Conservation (phyloP, 2,329 filamentous ascomycete species). For the Pseudonectria foliicola region DNA sequence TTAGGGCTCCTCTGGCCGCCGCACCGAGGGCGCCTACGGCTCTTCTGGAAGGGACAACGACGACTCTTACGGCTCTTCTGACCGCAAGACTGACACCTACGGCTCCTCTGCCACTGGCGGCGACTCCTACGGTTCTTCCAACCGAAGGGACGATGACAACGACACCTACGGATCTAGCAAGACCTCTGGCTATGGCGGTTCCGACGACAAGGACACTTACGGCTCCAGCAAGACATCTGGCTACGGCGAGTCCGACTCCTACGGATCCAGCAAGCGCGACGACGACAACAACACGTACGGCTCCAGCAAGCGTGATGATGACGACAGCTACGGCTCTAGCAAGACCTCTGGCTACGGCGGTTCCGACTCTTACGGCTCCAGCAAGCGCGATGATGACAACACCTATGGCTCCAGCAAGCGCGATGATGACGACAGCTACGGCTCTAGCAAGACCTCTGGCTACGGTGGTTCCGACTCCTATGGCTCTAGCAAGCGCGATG, state of each 20-base stretch:
- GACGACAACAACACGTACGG: conserved; percentile 13
- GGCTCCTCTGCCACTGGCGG: conserved; percentile 12
- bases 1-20: conserved; percentile 3
- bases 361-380: no score
- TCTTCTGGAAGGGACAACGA: conserved; percentile 7
- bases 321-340: conserved; percentile 10
- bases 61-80: conserved; percentile 9
- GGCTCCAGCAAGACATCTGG: conserved; percentile 2
- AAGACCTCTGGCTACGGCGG: conserved; percentile 1
- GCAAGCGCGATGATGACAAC: neutral
- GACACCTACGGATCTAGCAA: conserved; percentile 7
- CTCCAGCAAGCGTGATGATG: conserved; percentile 7
- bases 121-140: conserved; percentile 12
- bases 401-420: conserved; percentile 11
- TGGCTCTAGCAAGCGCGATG: neutral
- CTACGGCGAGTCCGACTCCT: conserved; percentile 1
- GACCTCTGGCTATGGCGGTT: conserved; percentile 4
- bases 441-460: conserved; percentile 1
- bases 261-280: conserved; percentile 1
- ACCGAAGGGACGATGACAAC: conserved; percentile 10
- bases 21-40: conserved; percentile 11
- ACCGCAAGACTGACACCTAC: conserved; percentile 12
- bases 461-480: neutral
- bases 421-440: conserved; percentile 5
- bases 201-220: conserved; percentile 3